Evolutionary conservation across 83 land plant genomes (phyloP), one percentile per base, ranked within the genome.

Genomic region (Thuja plicata): DNA sequence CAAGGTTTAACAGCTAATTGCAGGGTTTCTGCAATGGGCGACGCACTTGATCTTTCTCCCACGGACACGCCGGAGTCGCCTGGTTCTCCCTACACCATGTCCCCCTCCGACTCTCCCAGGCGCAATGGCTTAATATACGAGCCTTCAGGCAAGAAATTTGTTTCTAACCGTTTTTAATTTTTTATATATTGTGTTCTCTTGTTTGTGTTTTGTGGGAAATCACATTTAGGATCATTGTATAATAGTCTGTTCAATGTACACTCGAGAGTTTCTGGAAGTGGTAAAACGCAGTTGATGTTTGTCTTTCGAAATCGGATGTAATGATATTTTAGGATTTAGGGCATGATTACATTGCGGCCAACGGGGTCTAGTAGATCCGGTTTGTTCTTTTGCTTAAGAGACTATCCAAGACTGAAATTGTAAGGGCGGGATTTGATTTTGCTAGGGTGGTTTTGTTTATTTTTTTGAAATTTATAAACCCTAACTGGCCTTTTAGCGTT

Each of bases 61-160:
- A 85, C 52, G 66, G 87, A 85, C 52, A 85, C 87, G 87, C 87
- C 87, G 2, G 87, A 85, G 24, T 85, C 87, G 24, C 87, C 87
- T 85, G 38, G 55, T 15, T 85, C 87, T 15, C 55, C 38, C 35
- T 85, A 85, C 13, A 10, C 55, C 52, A 32, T 52, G 37, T 85
- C 87, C 9, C 87, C 87, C 87, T 50, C 87, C 3, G 55, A 32
- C 6, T 85, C 87, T 52, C 87, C 87, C 62, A 81, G 46, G 84
- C 84, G 50, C 48, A 45, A 81, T 11, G 84, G 84, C 84, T 81
- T 81, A 45, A 81, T 81, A 43, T 81, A 17, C n/a, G 84, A 81
- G 46, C 84, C 84, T 37, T 81, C 84, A 81, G 84, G 84, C 46
- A 81, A 43, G 84, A 41, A n/a, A 24, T 1, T n/a, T 10, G 12